Evolutionary conservation across 805 yeast species (phyloP).

Genomic region (Candida stauntonica): DNA sequence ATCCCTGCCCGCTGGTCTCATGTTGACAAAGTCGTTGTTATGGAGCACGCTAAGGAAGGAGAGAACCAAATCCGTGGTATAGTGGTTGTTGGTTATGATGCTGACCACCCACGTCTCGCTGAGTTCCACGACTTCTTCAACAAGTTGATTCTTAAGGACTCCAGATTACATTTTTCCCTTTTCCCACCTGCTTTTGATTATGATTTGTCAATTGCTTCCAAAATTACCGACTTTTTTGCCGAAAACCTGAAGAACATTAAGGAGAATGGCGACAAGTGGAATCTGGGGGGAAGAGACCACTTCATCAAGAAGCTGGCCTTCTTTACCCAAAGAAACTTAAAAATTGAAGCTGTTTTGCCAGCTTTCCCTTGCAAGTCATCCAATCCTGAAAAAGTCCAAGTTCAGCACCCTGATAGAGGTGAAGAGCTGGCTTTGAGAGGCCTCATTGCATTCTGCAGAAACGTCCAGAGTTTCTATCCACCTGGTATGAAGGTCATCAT

Average conservation of each 20-base stretch:
- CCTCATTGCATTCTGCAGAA: conserved; percentile 31
- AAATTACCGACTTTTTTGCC: conserved; percentile 42
- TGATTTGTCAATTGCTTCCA: conserved; percentile 24
- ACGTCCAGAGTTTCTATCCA: conserved; percentile 38
- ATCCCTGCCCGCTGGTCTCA: conserved; percentile 16
- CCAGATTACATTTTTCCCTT: conserved; percentile 26
- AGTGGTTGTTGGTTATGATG: conserved; percentile 31
- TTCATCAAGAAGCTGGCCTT: conserved; percentile 41
- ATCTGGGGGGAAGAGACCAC: conserved; percentile 37
- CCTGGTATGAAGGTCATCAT: conserved; percentile 55
- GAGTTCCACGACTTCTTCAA: conserved; percentile 35
- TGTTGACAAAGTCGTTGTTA: conserved; percentile 26
- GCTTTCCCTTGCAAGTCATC: conserved; percentile 65
- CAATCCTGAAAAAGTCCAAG: conserved; percentile 48
- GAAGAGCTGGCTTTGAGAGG: conserved; percentile 40
- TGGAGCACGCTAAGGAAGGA: conserved; percentile 32
- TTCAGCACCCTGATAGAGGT: conserved; percentile 50
- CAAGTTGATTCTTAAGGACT: conserved; percentile 32
- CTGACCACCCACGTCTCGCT: conserved; percentile 17
- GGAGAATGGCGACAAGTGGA: conserved; percentile 43
- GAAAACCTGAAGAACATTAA: conserved; percentile 43
- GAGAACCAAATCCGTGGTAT: conserved; percentile 34
- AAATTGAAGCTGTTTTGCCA: conserved; percentile 54
- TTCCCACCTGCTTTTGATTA: conserved; percentile 11
- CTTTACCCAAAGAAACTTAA: conserved; percentile 44